These are phyloP conservation scores for Alternaria metachromatica DNA, from an alignment of 2,329 filamentous ascomycete genomes.

Conservation along the genomic window DNA sequence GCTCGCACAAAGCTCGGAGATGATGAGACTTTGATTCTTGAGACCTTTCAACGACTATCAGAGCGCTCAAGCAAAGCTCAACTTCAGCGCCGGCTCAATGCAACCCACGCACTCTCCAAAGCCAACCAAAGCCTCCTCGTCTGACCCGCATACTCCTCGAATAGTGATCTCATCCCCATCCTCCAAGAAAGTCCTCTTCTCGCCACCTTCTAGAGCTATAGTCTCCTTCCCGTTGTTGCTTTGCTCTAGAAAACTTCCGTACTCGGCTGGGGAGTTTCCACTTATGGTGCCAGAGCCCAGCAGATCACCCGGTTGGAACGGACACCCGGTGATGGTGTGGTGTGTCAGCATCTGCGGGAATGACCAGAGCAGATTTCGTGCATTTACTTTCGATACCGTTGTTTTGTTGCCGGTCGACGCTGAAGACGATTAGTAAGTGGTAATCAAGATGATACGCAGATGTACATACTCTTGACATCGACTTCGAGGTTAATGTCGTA, in stretches of 20 bases:
- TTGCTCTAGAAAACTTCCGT: constrained; percentile 76
- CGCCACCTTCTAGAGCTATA: constrained; percentile 67
- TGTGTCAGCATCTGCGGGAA: constrained; percentile 85
- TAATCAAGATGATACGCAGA: not conserved
- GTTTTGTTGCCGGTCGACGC: constrained; percentile 59
- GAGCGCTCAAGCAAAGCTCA: constrained; percentile 22
- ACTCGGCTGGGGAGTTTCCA: constrained; percentile 62
- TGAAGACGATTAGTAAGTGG: constrained; percentile 26
- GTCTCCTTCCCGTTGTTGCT: constrained; percentile 71
- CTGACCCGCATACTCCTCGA: constrained; percentile 67
- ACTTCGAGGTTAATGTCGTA: constrained; percentile 75
- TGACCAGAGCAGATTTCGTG: constrained; percentile 76
- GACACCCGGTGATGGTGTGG: constrained; percentile 77
- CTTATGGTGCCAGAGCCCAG: constrained; percentile 82
- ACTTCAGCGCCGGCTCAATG: constrained; percentile 55
- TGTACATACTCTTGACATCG: constrained; percentile 59
- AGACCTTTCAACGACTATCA: not conserved
- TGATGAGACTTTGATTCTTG: too few relatives aligned
- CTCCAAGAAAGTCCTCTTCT: constrained; percentile 73
- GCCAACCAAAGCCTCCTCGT: constrained; percentile 72
- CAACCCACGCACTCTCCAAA: constrained; percentile 76
- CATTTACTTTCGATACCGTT: constrained; percentile 66
- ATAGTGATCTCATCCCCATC: constrained; percentile 76
- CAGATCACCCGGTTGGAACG: constrained; percentile 75
- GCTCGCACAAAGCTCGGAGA: not conserved